Percentiles rank a stretch among this genome's conserved stretches.
Conservation (phyloP, 2,329 filamentous ascomycete species). For the Coniochaeta sp. region DNA sequence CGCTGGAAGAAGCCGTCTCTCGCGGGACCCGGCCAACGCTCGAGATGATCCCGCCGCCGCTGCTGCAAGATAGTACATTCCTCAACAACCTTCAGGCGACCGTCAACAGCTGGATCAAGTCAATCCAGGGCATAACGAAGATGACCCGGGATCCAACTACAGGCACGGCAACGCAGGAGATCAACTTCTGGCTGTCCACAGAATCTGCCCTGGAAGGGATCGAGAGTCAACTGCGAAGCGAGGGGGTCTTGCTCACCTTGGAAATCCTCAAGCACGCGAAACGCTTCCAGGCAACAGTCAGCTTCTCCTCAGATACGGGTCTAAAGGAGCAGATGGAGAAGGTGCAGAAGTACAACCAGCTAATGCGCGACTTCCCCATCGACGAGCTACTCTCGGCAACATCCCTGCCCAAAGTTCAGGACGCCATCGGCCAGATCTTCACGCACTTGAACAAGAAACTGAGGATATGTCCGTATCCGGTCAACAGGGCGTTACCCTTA, state of each 20-base stretch:
- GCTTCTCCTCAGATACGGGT: slow-evolving; percentile 92
- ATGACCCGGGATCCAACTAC: slow-evolving; percentile 75
- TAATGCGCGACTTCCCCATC: slow-evolving; percentile 96
- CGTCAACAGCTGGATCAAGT: slow-evolving; percentile 98
- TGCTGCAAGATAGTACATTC: slow-evolving; percentile 85
- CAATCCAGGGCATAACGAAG: slow-evolving; percentile 93
- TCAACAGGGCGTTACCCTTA: slow-evolving; percentile 83
- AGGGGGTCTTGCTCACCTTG: slow-evolving; percentile 84
- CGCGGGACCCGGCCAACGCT: slow-evolving; percentile 63
- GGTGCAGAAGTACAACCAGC: slow-evolving; percentile 96
- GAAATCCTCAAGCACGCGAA: slow-evolving; percentile 96
- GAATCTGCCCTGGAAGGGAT: slow-evolving; percentile 89
- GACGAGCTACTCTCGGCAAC: slow-evolving; percentile 92
- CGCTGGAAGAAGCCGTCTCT: slow-evolving; percentile 68
- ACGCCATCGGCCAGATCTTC: slow-evolving; percentile 86
- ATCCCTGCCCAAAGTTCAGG: slow-evolving; percentile 78
- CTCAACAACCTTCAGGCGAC: slow-evolving; percentile 89
- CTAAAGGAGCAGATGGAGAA: slow-evolving; percentile 93
- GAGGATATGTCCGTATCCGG: slow-evolving; percentile 91
- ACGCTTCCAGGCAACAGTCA: slow-evolving; percentile 94
- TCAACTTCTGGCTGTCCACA: slow-evolving; percentile 99
- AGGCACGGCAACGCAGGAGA: slow-evolving; percentile 86
- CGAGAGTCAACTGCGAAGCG: slow-evolving; percentile 78
- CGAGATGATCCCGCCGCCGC: slow-evolving; percentile 66
- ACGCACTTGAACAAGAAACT: slow-evolving; percentile 96